phyloP scores from a whole-genome alignment of 2,329 filamentous ascomycete genomes.

The Colletotrichum gigasporum region DNA sequence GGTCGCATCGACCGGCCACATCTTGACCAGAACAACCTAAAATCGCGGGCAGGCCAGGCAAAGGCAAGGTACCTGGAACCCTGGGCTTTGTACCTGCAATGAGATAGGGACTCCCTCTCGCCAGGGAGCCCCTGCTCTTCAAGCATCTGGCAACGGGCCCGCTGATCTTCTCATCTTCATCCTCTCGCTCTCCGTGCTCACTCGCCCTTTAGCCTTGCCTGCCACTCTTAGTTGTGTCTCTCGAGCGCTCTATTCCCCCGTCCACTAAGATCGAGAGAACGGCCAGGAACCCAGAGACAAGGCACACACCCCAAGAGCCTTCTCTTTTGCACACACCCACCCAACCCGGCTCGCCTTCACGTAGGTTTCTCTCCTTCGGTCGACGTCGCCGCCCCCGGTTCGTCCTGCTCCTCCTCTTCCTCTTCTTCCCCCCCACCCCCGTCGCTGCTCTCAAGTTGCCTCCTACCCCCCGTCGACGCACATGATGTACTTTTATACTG shows the following conservation, averaged over 20 bases:
- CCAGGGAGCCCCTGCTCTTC: conserved; percentile 21
- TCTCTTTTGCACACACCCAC: conserved; percentile 23
- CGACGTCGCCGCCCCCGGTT: conserved; percentile 31
- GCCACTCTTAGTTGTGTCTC: conserved; percentile 13
- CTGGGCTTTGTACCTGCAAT: conserved; percentile 25
- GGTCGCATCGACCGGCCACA: conserved; percentile 26
- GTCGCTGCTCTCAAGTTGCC: conserved; percentile 26
- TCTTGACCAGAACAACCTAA: conserved; percentile 31
- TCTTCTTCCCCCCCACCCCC: conserved; percentile 5
- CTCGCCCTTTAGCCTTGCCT: conserved; percentile 27
- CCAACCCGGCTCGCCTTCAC: conserved; percentile 27
- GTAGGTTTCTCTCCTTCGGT: conserved; percentile 32
- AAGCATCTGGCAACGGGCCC: conserved; percentile 28
- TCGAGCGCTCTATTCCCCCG: conserved; percentile 13
- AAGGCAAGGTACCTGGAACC: conserved; percentile 25
- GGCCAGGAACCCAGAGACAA: conserved; percentile 16
- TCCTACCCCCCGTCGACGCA: conserved; percentile 21
- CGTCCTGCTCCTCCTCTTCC: conserved; percentile 12
- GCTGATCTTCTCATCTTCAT: conserved; percentile 33
- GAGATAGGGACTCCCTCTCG: conserved; percentile 10
- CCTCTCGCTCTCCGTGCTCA: conserved; percentile 21
- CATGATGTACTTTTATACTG: conserved; percentile 29
- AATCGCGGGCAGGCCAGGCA: conserved; percentile 28
- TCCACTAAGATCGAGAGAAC: conserved; percentile 26
- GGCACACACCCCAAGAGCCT: conserved; percentile 21